Evolutionary conservation across 257 asterid genomes (phyloP).

Genomic region (Rauvolfia tetraphylla): DNA sequence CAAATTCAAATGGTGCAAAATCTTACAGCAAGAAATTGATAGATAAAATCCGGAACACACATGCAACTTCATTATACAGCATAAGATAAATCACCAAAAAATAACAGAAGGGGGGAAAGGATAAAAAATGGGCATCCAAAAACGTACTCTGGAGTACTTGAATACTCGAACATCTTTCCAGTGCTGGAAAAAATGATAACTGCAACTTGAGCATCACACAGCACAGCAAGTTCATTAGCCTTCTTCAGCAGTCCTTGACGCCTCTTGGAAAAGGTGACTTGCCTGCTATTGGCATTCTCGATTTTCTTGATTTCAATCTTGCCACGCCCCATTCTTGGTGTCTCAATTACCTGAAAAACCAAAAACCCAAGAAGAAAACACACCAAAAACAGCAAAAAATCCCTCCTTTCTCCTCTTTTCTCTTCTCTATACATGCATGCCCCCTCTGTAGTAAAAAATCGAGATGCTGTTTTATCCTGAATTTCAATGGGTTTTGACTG

Average conservation of each 20-base stretch:
- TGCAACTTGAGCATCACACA: conserved; percentile 77
- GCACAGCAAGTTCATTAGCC: conserved; percentile 69
- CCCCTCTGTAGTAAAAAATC: neutral
- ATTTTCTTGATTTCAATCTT: conserved; percentile 76
- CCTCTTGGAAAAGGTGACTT: conserved; percentile 77
- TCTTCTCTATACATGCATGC: conserved; percentile 5
- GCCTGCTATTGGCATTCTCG: conserved; percentile 72
- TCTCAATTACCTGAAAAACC: conserved; percentile 16
- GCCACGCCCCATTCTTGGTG: conserved; percentile 63
- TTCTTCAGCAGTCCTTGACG: conserved; percentile 67
- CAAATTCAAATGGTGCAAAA: neutral
- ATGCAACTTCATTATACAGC: conserved; percentile 23
- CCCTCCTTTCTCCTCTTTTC: neutral
- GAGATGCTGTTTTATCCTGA: neutral
- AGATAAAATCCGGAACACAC: conserved; percentile 12
- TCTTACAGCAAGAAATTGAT: neutral
- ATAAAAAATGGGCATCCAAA: neutral
- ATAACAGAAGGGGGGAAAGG: neutral
- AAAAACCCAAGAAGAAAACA: conserved; percentile 14
- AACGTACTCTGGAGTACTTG: conserved; percentile 47
- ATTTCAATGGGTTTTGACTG: conserved; percentile 12
- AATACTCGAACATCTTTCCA: conserved; percentile 60
- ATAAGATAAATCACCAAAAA: conserved; percentile 5
- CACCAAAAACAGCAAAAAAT: conserved; percentile 1
- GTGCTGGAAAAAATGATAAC: conserved; percentile 72